phyloP scores from a whole-genome alignment of 768 basidiomycete species.

The Floccularia luteovirens region DNA sequence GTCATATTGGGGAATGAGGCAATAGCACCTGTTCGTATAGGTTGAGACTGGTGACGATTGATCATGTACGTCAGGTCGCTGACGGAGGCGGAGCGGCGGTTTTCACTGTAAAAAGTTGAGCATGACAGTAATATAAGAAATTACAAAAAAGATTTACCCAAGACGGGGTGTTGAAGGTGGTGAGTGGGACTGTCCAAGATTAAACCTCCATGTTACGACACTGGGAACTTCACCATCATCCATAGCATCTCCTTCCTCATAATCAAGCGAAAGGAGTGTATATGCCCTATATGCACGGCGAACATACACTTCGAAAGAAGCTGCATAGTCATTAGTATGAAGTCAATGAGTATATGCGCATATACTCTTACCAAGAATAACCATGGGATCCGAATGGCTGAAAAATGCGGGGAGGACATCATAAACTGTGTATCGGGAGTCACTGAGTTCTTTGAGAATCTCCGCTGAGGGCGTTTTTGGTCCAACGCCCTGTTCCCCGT shows the following conservation, averaged over 20 bases:
- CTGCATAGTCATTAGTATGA: conserved; percentile 26
- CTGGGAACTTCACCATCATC: conserved; percentile 80
- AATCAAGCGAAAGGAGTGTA: conserved; percentile 84
- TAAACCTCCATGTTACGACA: conserved; percentile 92
- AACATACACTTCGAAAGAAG: conserved; percentile 93
- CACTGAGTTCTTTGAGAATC: conserved; percentile 85
- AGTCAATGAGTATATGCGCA: not conserved
- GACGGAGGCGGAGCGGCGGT: conserved; percentile 83
- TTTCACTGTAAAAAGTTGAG: conserved; percentile 30
- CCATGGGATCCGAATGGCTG: conserved; percentile 76
- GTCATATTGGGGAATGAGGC: conserved; percentile 79
- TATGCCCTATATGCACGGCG: conserved; percentile 96
- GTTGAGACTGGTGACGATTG: conserved; percentile 78
- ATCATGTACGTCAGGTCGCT: conserved; percentile 95
- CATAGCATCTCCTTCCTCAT: conserved; percentile 83
- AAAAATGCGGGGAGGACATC: conserved; percentile 97
- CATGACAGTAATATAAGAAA: not conserved
- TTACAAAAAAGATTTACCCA: conserved; percentile 24
- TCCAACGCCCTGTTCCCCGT: conserved; percentile 72
- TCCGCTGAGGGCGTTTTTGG: conserved; percentile 76
- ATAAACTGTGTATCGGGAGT: conserved; percentile 94
- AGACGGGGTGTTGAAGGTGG: conserved; percentile 79
- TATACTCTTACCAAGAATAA: conserved; percentile 61
- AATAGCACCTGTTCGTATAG: conserved; percentile 85
- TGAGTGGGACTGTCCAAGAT: conserved; percentile 81